Conservation (phyloP, 768 basidiomycete genomes). For the Strobilomyces echinocephalus region DNA sequence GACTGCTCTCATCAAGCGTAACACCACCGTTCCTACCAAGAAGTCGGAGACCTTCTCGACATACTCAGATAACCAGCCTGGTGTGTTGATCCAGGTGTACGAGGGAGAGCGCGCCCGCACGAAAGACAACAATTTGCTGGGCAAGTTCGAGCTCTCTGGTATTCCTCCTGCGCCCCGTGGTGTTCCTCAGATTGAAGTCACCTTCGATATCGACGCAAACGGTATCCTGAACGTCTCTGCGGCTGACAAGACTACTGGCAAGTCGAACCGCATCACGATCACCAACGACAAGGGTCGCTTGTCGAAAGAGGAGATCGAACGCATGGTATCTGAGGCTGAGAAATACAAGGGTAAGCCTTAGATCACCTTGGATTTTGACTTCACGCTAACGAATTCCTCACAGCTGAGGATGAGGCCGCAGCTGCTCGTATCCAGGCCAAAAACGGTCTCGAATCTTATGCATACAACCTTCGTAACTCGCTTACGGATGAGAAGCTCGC, state of each 20-base stretch:
- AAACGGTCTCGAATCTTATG: slow-evolving; percentile 91
- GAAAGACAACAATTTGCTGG: slow-evolving; percentile 97
- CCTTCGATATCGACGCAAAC: slow-evolving; percentile 97
- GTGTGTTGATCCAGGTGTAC: slow-evolving; percentile 96
- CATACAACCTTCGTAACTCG: slow-evolving; percentile 94
- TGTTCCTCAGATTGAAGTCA: slow-evolving; percentile 96
- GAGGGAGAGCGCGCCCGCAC: slow-evolving; percentile 98
- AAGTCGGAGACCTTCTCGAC: slow-evolving; percentile 99
- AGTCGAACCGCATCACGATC: slow-evolving; percentile 91
- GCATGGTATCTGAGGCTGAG: slow-evolving; percentile 95
- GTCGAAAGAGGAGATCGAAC: slow-evolving; percentile 96
- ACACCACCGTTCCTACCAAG: slow-evolving; percentile 98
- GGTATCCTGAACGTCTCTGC: slow-evolving; percentile 96
- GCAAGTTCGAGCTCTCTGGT: slow-evolving; percentile 96
- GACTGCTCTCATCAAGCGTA: slow-evolving; percentile 97
- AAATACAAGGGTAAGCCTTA: slow-evolving; percentile 67
- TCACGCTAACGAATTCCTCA: slow-evolving; percentile 9
- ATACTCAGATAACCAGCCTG: slow-evolving; percentile 97
- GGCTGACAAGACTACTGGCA: slow-evolving; percentile 93
- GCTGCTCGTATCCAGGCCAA: slow-evolving; percentile 79
- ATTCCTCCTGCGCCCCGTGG: slow-evolving; percentile 97
- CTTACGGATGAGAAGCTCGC: slow-evolving; percentile 80
- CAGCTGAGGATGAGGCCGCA: slow-evolving; percentile 83
- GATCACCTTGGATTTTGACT: neutral
- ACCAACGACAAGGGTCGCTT: slow-evolving; percentile 96